Evolutionary conservation across 2,329 filamentous ascomycete species (phyloP).

Genomic region (Onygenales sp.): DNA sequence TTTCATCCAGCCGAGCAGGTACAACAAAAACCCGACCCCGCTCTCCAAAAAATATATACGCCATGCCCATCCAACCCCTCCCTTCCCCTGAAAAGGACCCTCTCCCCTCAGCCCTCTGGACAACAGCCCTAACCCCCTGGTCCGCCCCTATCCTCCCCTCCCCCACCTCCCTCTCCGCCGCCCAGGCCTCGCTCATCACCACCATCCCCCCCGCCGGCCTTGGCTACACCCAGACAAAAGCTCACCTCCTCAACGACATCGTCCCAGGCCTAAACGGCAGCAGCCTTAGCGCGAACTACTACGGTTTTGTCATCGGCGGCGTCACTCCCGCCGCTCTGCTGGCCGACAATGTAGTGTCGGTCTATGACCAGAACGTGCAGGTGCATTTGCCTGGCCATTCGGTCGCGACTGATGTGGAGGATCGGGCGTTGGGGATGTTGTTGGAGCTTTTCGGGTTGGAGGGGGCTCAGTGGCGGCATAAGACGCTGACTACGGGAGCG

Average conservation of each 20-base stretch:
- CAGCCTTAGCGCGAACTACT: conserved; percentile 61
- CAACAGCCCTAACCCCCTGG: conserved; percentile 20
- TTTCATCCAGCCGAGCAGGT: too few species aligned
- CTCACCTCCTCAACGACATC: conserved; percentile 33
- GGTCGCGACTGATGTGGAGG: conserved; percentile 67
- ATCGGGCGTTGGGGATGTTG: conserved; percentile 60
- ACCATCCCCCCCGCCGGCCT: conserved; percentile 20
- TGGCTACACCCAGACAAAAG: conserved; percentile 22
- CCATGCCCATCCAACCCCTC: conserved; percentile 9
- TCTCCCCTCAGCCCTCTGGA: conserved; percentile 16
- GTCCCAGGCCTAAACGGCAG: conserved; percentile 54
- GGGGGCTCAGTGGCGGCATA: conserved; percentile 54
- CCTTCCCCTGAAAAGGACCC: conserved; percentile 2
- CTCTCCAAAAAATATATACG: neutral
- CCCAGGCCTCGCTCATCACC: conserved; percentile 24
- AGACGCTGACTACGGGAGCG: conserved; percentile 68
- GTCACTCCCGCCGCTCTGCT: conserved; percentile 67
- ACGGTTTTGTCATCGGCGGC: conserved; percentile 82
- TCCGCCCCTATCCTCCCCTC: conserved; percentile 24
- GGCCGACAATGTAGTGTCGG: conserved; percentile 75
- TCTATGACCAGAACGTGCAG: conserved; percentile 72
- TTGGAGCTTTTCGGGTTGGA: conserved; percentile 56
- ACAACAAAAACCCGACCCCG: neutral
- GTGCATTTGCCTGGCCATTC: conserved; percentile 73
- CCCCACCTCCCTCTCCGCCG: conserved; percentile 18